phyloP scores from a whole-genome alignment of 2,329 filamentous ascomycete genomes.

The Colletotrichum brevisporum region DNA sequence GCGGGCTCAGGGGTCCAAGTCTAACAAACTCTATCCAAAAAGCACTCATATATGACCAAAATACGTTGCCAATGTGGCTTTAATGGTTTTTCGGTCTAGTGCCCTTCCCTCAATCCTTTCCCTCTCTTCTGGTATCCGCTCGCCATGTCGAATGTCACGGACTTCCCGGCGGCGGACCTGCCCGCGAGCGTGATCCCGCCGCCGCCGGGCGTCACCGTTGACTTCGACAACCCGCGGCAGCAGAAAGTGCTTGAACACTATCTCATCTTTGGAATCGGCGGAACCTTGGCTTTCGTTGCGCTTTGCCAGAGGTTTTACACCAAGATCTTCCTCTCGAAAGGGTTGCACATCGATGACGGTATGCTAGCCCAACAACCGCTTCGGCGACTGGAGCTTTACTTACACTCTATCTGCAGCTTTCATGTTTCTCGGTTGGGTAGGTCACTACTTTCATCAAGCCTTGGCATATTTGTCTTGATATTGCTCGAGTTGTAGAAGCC shows the following conservation, averaged over 20 bases:
- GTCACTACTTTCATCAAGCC: not conserved
- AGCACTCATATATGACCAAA: too few relatives aligned
- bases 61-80: too few relatives aligned
- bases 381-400: not conserved
- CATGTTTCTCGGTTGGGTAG: conserved; percentile 42
- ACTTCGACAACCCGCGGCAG: conserved; percentile 41
- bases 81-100: too few relatives aligned
- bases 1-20: too few relatives aligned
- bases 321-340: conserved; percentile 46
- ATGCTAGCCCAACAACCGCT: conserved; percentile 1
- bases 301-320: conserved; percentile 46
- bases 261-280: conserved; percentile 42
- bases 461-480: not conserved
- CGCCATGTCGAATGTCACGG: conserved; percentile 12
- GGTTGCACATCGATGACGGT: conserved; percentile 45
- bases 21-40: too few relatives aligned
- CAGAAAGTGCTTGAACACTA: conserved; percentile 43
- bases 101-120: too few relatives aligned
- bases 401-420: conserved; percentile 21
- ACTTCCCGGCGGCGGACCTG: not conserved
- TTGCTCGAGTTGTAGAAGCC: not conserved
- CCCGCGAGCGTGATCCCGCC: conserved; percentile 6
- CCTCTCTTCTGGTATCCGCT: too few relatives aligned
- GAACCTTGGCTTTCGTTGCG: conserved; percentile 39
- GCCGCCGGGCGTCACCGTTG: conserved; percentile 12